Percentiles rank a stretch among this genome's conserved stretches.
Evolutionary conservation across 73 alveolate genomes (phyloP).

Genomic region (Paraurostyla sp.): DNA sequence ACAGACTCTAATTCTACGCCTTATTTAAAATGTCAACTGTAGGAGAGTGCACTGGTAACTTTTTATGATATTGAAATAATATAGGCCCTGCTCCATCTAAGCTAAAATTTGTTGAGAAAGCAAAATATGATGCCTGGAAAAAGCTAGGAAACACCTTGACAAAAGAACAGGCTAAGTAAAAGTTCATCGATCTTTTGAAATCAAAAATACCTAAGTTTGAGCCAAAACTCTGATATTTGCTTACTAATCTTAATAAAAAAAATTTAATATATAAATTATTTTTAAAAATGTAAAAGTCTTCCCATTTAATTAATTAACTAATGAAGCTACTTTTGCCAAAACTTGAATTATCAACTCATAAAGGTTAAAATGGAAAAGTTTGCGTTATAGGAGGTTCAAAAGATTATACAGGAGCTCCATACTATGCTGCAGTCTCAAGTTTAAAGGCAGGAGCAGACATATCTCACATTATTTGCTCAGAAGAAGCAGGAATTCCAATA

Average conservation of each 20-base stretch:
- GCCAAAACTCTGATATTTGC: slow-evolving; percentile 24
- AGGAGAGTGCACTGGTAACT: slow-evolving; percentile 86
- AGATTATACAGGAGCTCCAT: slow-evolving; percentile 99
- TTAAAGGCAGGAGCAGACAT: slow-evolving; percentile 96
- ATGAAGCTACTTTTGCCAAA: slow-evolving; percentile 30
- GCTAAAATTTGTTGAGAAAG: slow-evolving; percentile 86
- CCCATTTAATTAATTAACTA: not conserved
- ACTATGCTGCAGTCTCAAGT: slow-evolving; percentile 92
- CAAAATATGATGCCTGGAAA: slow-evolving; percentile 93
- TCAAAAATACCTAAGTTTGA: slow-evolving; percentile 74
- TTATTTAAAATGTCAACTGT: slow-evolving; percentile 78
- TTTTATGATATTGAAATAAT: not conserved
- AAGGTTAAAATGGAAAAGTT: slow-evolving; percentile 95
- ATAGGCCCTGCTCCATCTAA: slow-evolving; percentile 79
- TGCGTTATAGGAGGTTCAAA: slow-evolving; percentile 97
- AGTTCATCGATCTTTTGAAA: slow-evolving; percentile 76
- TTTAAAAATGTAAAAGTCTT: not conserved
- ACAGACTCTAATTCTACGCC: slow-evolving; percentile 78
- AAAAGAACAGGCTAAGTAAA: slow-evolving; percentile 81
- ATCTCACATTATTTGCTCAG: slow-evolving; percentile 91
- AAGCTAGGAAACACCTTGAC: slow-evolving; percentile 72
- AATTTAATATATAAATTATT: not conserved
- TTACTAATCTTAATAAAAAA: not conserved
- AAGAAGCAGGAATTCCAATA: slow-evolving; percentile 93
- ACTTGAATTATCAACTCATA: slow-evolving; percentile 58